Conservation (phyloP, 768 basidiomycete species). For the Suillus decipiens region DNA sequence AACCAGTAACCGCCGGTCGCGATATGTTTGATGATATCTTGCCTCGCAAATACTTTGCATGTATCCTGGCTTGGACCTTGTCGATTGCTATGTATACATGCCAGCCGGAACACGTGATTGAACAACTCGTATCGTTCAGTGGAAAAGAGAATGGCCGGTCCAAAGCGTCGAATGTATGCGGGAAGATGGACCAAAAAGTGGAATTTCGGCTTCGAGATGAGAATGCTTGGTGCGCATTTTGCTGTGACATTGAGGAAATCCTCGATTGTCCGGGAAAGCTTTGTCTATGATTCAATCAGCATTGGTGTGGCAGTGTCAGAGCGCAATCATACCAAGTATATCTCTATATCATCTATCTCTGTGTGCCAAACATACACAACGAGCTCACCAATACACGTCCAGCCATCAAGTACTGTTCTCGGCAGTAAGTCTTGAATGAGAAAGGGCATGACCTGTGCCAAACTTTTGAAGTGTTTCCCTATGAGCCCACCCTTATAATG, state of each 20-base stretch:
- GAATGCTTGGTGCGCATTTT: slow-evolving; percentile 27
- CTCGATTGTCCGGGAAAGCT: slow-evolving; percentile 22
- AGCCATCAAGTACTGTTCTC: slow-evolving; percentile 24
- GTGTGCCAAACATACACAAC: slow-evolving; percentile 43
- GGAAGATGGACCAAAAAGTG: slow-evolving; percentile 35
- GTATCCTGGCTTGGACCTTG: slow-evolving; percentile 26
- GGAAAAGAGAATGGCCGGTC: slow-evolving; percentile 30
- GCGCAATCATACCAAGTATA: slow-evolving; percentile 29
- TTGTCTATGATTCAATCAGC: slow-evolving; percentile 7
- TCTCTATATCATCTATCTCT: slow-evolving; percentile 36
- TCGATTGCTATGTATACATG: slow-evolving; percentile 30
- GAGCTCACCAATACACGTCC: slow-evolving; percentile 36
- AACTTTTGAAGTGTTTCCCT: slow-evolving; percentile 34
- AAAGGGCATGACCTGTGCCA: slow-evolving; percentile 33
- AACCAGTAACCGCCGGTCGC: slow-evolving; percentile 17
- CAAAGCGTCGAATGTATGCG: slow-evolving; percentile 29
- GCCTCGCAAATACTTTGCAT: slow-evolving; percentile 14
- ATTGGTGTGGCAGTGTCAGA: not conserved
- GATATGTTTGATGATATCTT: slow-evolving; percentile 21
- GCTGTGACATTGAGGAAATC: slow-evolving; percentile 19
- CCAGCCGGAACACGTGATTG: slow-evolving; percentile 26
- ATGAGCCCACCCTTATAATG: slow-evolving; percentile 33
- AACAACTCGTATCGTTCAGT: slow-evolving; percentile 33
- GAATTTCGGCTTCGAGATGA: slow-evolving; percentile 32
- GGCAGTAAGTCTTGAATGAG: slow-evolving; percentile 34